phyloP scores from a whole-genome alignment of 73 alveolate species.

The Tetrahymena malaccensis region DNA sequence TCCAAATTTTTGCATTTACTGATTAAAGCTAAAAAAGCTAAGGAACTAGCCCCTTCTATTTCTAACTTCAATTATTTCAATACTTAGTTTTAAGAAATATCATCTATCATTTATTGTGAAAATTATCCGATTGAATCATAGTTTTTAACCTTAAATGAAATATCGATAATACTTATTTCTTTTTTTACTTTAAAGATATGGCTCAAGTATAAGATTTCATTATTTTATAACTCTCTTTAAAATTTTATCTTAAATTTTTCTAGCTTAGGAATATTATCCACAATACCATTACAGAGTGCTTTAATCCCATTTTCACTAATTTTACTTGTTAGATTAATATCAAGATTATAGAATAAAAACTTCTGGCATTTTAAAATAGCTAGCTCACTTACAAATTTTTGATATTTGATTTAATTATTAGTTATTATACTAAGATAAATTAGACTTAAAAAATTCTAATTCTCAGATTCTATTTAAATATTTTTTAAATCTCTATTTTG shows the following conservation, averaged over 20 bases:
- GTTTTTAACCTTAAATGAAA: no score
- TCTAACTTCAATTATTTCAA: no score
- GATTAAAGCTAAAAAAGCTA: no score
- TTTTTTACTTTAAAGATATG: background rate
- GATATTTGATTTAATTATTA: no score
- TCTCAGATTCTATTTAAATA: background rate
- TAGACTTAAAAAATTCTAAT: background rate
- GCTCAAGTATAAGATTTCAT: background rate
- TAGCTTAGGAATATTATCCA: background rate
- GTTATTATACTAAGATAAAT: background rate
- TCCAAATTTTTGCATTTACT: background rate
- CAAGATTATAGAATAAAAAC: background rate
- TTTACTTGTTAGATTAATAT: background rate
- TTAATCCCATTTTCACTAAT: background rate
- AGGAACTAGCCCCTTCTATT: background rate
- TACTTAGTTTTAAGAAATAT: background rate
- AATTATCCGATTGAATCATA: no score
- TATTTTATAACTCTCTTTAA: background rate
- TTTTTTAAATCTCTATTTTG: no score
- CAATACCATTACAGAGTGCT: background rate
- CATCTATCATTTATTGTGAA: background rate
- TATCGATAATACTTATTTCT: no score
- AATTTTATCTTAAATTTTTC: no score
- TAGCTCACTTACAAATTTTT: no score
- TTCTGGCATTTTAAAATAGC: no score